Base-by-base conservation (phyloP, 768 basidiomycete genomes). In the Trametes punicea region DNA sequence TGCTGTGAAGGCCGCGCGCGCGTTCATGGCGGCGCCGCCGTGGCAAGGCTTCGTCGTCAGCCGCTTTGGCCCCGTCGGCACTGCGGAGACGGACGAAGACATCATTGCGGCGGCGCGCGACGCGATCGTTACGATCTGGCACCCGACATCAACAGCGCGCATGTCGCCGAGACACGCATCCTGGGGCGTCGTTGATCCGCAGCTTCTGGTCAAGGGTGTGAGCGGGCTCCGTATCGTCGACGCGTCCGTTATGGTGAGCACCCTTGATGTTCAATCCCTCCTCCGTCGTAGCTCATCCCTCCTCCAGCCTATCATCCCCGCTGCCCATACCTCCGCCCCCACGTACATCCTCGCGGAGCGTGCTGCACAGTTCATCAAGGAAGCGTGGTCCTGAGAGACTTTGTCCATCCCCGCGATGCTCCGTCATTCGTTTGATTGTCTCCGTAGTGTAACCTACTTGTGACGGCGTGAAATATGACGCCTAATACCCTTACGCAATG, bases 191-290 rank as follows among this genome's bases (percentile, higher is more conserved):
- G 76, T 81, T 44, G 74, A 77, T 59, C 70, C 72, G 31, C 67
- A 72, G 38, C 56, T 77, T 30, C 57, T 64, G 8, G 78, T 81
- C 1, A 74, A 78, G 64, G 77, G 77, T n/a, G 67, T 73, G 11
- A 36, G 55, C 29, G 76, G 76, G 57, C 63, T 81, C 38, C 66
- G 77, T 31, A 70, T 75, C 33, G 65, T 64, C 10, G 55, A 57
- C 34, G 55, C 62, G 8, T 53, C 55, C 34, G 53, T 64, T 0
- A 49, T 60, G 21, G 62, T 62, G 47, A 49, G 62, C 57, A 20
- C 33, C 15, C 15, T n/a, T 13, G 20, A 11, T 13, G 23, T 26
- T 25, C 9, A 42, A 9, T 42, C 20, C 11, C 23, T 10, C 13
- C 34, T n/a, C n/a, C n/a, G n/a, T n/a, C n/a, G n/a, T n/a, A n/a